These are phyloP conservation scores for Tephrocybe sp. DNA, from an alignment of 768 basidiomycete species.

Conservation along the genomic window DNA sequence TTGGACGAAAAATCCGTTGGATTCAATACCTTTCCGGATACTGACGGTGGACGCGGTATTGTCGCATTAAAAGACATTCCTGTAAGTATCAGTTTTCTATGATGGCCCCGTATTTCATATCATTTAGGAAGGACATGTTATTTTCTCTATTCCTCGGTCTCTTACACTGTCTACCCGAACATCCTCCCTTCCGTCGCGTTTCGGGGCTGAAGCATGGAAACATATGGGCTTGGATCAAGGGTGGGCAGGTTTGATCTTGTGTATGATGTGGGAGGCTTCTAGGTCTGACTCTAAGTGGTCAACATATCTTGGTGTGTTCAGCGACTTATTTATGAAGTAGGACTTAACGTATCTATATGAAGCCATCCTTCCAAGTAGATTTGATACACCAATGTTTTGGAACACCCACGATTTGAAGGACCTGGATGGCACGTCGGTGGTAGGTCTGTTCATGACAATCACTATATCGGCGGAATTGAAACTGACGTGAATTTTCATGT, in stretches of 20 bases:
- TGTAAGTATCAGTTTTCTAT: constrained; percentile 35
- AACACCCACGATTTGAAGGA: constrained; percentile 65
- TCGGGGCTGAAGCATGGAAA: constrained; percentile 70
- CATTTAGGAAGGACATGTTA: constrained; percentile 63
- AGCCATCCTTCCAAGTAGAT: constrained; percentile 69
- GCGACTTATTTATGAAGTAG: too few species aligned
- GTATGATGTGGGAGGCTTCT: constrained; percentile 94
- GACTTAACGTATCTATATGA: constrained; percentile 1
- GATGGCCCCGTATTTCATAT: not conserved
- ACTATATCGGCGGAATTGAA: constrained; percentile 5
- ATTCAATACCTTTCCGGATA: constrained; percentile 42
- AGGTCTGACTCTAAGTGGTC: constrained; percentile 63
- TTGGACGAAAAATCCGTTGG: constrained; percentile 50
- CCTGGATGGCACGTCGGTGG: constrained; percentile 82
- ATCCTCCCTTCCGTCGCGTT: constrained; percentile 56
- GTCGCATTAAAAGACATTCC: constrained; percentile 74
- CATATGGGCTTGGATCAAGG: constrained; percentile 57
- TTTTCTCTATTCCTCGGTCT: constrained; percentile 82
- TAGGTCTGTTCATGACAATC: constrained; percentile 53
- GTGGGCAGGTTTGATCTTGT: constrained; percentile 88
- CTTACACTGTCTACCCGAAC: constrained; percentile 81
- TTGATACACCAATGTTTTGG: constrained; percentile 98
- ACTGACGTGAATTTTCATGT: constrained; percentile 9
- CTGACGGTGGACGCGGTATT: constrained; percentile 70
- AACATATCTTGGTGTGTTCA: constrained; percentile 63